A percentile compares a stretch with the other conserved stretches of the same genome.
Conservation (phyloP, 2,329 filamentous ascomycete genomes). For the Nemania sp. region DNA sequence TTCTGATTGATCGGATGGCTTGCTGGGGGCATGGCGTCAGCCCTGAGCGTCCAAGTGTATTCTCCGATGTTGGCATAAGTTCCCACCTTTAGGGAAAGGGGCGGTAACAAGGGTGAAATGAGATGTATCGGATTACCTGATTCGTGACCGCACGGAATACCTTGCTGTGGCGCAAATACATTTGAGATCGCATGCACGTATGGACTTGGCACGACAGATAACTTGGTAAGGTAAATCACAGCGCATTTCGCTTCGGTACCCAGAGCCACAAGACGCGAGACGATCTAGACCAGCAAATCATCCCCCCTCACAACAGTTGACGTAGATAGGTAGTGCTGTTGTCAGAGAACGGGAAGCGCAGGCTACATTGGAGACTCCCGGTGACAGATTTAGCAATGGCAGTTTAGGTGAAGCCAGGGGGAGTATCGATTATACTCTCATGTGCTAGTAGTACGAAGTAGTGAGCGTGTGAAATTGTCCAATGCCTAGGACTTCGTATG, state of each 20-base stretch:
- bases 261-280: constrained; percentile 10
- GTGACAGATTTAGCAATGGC: background rate
- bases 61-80: constrained; percentile 34
- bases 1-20: constrained; percentile 16
- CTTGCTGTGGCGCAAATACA: constrained; percentile 14
- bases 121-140: background rate
- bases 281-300: too few relatives aligned
- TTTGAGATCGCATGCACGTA: constrained; percentile 4
- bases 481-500: background rate
- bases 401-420: too few relatives aligned
- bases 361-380: background rate
- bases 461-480: too few relatives aligned
- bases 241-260: constrained; percentile 24
- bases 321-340: background rate
- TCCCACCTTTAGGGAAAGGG: background rate
- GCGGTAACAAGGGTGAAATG: constrained; percentile 1
- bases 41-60: constrained; percentile 31
- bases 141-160: constrained; percentile 8
- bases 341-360: background rate
- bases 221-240: constrained; percentile 17
- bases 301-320: too few relatives aligned
- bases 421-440: too few relatives aligned
- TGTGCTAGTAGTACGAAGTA: too few relatives aligned
- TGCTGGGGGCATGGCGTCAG: constrained; percentile 30
- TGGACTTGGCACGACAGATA: constrained; percentile 12